Base-by-base conservation (phyloP, 2,329 filamentous ascomycete genomes). In the Pseudohalonectria lignicola region DNA sequence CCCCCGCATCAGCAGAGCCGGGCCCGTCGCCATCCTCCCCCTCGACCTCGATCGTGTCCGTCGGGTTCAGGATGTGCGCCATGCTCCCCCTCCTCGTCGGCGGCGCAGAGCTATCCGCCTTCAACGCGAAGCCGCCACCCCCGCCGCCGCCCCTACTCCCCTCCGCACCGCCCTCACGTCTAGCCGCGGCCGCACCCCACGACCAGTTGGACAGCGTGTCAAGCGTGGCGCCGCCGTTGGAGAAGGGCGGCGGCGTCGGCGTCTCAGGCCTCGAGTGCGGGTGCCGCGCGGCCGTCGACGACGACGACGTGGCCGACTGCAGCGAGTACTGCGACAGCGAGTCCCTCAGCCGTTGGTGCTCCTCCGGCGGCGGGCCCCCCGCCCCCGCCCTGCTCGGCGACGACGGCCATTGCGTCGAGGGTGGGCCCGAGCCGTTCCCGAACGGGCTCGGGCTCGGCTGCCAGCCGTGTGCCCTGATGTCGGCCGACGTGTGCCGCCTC, bases 401-500 rank as follows among this genome's bases (percentile, higher is more conserved):
- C 3, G 71, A 61, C 0, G 73, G 72, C 66, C 71, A 76, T 12
- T 65, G 64, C 3, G 61, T 57, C 1, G 69, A 63, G 8, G 66
- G 59, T 2, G 65, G 59, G 10, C 77, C 77, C 4, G 80, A 79
- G 7, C 73, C 68, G n/a, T n/a, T n/a, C n/a, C n/a, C n/a, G 78
- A 83, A 10, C 80, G 83, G 5, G 81, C 82, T 19, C 12, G 66
- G 63, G 35, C 61, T 67, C 7, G 68, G 69, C 44, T 79, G 80
- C 78, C 84, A 90, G 28, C 82, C 86, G 54, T 87, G 82, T 49
- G 88, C 82, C 38, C 92, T 81, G 49, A 98, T 96, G 55, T 98
- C 92, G 41, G 92, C 92, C 29, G 88, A 90, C 2, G 92, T 98
- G 60, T 98, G 92, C 43, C 90, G 77, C 45, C 90, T 79, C 32